These are phyloP conservation scores for Malbranchea cinnamomea DNA, from an alignment of 2,329 filamentous ascomycete genomes.

Conservation along the genomic window DNA sequence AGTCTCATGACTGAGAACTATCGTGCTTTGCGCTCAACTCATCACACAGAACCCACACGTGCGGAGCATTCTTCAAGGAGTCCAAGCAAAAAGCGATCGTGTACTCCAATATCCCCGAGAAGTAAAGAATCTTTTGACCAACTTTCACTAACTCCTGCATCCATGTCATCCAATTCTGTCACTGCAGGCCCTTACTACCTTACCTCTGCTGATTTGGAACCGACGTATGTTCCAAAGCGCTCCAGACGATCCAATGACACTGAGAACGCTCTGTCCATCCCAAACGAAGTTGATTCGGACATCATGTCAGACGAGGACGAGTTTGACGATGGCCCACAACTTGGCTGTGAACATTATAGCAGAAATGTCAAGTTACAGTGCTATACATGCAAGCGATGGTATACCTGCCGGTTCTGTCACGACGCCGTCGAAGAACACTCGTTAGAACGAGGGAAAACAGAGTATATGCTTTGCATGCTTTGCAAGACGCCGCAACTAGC, in stretches of 20 bases:
- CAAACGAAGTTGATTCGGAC: conserved; percentile 14
- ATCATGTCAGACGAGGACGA: conserved; percentile 24
- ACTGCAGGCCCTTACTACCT: conserved; percentile 26
- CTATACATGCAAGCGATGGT: conserved; percentile 77
- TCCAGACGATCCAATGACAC: conserved; percentile 4
- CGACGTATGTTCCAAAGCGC: conserved; percentile 46
- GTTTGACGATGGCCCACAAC: conserved; percentile 34
- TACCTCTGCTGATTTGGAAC: conserved; percentile 42
- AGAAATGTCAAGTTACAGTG: conserved; percentile 95
- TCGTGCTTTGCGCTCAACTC: conserved; percentile 32
- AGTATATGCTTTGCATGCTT: conserved; percentile 95
- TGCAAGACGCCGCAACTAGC: conserved; percentile 76
- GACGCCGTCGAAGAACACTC: conserved; percentile 66
- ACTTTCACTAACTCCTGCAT: conserved; percentile 14
- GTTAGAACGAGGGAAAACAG: conserved; percentile 67
- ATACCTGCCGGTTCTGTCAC: conserved; percentile 89
- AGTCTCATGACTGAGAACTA: conserved; percentile 56
- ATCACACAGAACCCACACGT: no score
- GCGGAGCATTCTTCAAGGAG: no score
- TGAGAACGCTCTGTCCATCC: conserved; percentile 2
- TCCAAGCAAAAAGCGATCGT: no score
- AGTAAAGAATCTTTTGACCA: conserved; percentile 17
- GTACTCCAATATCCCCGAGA: conserved; percentile 19
- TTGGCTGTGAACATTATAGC: conserved; percentile 87
- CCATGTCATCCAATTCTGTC: conserved; percentile 16